Base-by-base conservation (phyloP, 1,284 basidiomycete species). In the Marasmius tenuissimus region DNA sequence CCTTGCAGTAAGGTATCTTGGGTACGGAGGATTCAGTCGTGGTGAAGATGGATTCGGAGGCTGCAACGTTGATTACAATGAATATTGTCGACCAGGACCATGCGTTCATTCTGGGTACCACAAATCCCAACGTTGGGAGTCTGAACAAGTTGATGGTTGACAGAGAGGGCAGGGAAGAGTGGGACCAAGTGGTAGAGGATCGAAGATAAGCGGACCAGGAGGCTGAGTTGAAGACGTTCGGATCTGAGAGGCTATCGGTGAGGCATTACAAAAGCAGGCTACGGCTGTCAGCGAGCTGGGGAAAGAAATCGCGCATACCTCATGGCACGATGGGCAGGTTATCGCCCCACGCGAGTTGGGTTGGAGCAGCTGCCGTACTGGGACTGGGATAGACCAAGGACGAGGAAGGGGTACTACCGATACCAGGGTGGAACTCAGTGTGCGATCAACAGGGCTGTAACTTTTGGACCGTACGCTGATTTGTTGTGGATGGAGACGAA, bases 401-500 rank as follows among this genome's bases (percentile, higher is more conserved):
- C 97, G 0, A 87, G 96, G 59, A 97, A 98, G 76, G 96, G 96
- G 53, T 97, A 86, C 83, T 98, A 97, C 84, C 89, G 96, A 67
- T 98, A 97, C 84, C 94, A 96, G 76, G 96, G 97, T 64, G 97
- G 97, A n/a, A 99, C 96, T 5, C 88, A 93, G 73, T 97, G 94
- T 72, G 96, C 96, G 20, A 86, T 99, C 73, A 92, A 93, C 79
- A 94, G 97, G 64, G 93, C 93, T 35, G 82, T 95, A 66, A 95
- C 94, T 39, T 99, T 95, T 71, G 95, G 95, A 27, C 96, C 94
- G 1, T 94, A 97, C 76, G 91, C 94, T 45, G 96, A 98, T 75
- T 78, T 96, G 59, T 73, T 96, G 66, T 96, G 96, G 95, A 97
- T 97, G 95, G 97, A 99, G 84, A 99, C 97, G 65, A 96, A 96